Conservation (phyloP, 345 rosid species). For the Bruguiera sexangula region DNA sequence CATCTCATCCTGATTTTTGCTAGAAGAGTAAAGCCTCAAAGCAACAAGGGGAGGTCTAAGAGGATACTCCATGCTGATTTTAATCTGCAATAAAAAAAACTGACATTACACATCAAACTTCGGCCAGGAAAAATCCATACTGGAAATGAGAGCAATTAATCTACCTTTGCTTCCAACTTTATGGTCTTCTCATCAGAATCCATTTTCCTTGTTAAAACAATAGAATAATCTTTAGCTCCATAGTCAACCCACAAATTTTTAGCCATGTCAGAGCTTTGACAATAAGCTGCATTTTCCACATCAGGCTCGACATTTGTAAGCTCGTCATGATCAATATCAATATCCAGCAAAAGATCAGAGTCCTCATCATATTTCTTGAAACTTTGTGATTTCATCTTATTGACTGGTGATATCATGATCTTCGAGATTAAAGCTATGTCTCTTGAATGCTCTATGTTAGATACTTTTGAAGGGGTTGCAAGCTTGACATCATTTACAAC, state of each 20-base stretch:
- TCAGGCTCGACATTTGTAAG: constrained; percentile 41
- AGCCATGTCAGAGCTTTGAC: constrained; percentile 28
- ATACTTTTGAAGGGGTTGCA: constrained; percentile 39
- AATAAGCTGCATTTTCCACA: constrained; percentile 34
- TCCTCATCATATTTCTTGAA: constrained; percentile 71
- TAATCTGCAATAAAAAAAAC: constrained; percentile 48
- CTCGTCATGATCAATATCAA: constrained; percentile 80
- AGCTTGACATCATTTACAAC: constrained; percentile 34
- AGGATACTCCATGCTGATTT: constrained; percentile 84
- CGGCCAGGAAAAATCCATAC: constrained; percentile 12
- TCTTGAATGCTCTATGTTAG: constrained; percentile 53
- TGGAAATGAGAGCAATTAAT: constrained; percentile 6
- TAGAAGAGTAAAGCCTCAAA: constrained; percentile 42
- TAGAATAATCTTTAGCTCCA: constrained; percentile 63
- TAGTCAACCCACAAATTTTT: constrained; percentile 66
- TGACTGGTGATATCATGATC: constrained; percentile 57
- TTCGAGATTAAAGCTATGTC: constrained; percentile 79
- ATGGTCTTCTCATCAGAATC: constrained; percentile 38
- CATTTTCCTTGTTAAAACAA: constrained; percentile 53
- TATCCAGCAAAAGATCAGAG: constrained; percentile 60
- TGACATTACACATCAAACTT: constrained; percentile 8
- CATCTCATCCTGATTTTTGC: constrained; percentile 29
- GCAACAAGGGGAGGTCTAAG: constrained; percentile 76
- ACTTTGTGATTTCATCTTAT: constrained; percentile 56
- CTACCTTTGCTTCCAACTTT: constrained; percentile 80